Evolutionary conservation across 192 early-diverging fungal genomes (phyloP).

Genomic region (Coemansia sp.): DNA sequence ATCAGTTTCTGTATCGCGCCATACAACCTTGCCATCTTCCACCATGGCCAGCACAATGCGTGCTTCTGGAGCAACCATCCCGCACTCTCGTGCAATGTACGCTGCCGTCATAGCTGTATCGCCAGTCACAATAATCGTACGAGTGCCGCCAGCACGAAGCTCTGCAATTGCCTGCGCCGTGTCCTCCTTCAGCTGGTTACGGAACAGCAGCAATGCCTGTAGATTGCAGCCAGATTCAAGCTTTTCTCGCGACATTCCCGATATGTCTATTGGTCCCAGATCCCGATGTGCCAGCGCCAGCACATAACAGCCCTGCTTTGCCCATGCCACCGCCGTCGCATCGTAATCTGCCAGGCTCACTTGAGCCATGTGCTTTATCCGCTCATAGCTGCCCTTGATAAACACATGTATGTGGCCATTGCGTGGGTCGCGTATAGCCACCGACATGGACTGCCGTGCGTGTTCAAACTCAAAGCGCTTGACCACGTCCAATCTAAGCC

Average conservation of each 20-base stretch:
- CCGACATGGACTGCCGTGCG: slow-evolving; percentile 71
- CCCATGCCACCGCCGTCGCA: slow-evolving; percentile 55
- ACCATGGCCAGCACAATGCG: slow-evolving; percentile 60
- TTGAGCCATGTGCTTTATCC: slow-evolving; percentile 52
- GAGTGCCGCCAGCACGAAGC: slow-evolving; percentile 64
- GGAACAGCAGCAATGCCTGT: slow-evolving; percentile 67
- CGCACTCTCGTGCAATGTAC: slow-evolving; percentile 67
- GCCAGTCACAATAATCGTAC: slow-evolving; percentile 80
- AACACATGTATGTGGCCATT: slow-evolving; percentile 61
- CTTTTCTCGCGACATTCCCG: slow-evolving; percentile 53
- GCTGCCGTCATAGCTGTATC: slow-evolving; percentile 72
- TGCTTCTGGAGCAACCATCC: slow-evolving; percentile 58
- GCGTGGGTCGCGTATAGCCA: slow-evolving; percentile 58
- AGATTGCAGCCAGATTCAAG: slow-evolving; percentile 58
- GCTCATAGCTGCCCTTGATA: slow-evolving; percentile 78
- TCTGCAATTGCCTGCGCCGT: slow-evolving; percentile 64
- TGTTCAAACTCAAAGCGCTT: slow-evolving; percentile 77
- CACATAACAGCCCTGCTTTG: slow-evolving; percentile 75
- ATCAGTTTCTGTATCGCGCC: slow-evolving; percentile 62
- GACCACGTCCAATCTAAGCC: slow-evolving; percentile 40
- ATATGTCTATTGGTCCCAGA: slow-evolving; percentile 50
- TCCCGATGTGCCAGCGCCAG: slow-evolving; percentile 65
- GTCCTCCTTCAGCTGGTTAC: slow-evolving; percentile 73
- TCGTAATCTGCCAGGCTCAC: slow-evolving; percentile 56
- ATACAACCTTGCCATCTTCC: slow-evolving; percentile 39